Conservation (phyloP, 2,329 filamentous ascomycete genomes). For the Aureobasidium sp. region DNA sequence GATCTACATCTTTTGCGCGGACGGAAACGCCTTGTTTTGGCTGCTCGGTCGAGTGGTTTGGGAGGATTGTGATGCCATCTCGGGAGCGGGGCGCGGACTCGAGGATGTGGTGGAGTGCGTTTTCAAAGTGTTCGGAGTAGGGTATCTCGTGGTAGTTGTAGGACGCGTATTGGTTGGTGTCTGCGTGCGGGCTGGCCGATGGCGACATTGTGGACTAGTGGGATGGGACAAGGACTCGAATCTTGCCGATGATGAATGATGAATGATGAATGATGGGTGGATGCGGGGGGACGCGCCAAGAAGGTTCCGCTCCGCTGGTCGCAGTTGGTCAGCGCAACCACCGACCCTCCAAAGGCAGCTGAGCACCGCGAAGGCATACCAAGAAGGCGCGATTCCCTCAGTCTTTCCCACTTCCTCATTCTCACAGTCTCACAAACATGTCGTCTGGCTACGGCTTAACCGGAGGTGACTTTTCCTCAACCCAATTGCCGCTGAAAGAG, state of each 20-base stretch:
- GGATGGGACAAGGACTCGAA: no score
- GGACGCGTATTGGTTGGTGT: slow-evolving; percentile 27
- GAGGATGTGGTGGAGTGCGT: slow-evolving; percentile 36
- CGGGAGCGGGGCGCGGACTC: slow-evolving; percentile 28
- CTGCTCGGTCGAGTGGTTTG: slow-evolving; percentile 24
- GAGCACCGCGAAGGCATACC: no score
- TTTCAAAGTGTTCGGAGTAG: slow-evolving; percentile 40
- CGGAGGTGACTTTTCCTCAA: no score
- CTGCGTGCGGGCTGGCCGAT: background rate
- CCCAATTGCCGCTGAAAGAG: no score
- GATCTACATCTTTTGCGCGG: slow-evolving; percentile 24
- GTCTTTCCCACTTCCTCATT: no score
- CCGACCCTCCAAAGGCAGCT: no score
- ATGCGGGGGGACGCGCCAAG: no score
- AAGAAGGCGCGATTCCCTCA: no score
- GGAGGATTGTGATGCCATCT: slow-evolving; percentile 25
- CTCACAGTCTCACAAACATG: slow-evolving; percentile 45
- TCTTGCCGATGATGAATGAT: background rate
- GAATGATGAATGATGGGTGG: background rate
- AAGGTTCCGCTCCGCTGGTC: no score
- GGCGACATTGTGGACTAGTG: slow-evolving; percentile 11
- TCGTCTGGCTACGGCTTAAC: slow-evolving; percentile 75
- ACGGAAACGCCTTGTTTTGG: slow-evolving; percentile 25
- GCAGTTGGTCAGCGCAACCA: no score
- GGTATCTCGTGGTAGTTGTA: slow-evolving; percentile 39